A percentile compares a stretch with the other conserved stretches of the same genome.
phyloP scores from a whole-genome alignment of 2,329 filamentous ascomycete species.

The Cercospora zeina region DNA sequence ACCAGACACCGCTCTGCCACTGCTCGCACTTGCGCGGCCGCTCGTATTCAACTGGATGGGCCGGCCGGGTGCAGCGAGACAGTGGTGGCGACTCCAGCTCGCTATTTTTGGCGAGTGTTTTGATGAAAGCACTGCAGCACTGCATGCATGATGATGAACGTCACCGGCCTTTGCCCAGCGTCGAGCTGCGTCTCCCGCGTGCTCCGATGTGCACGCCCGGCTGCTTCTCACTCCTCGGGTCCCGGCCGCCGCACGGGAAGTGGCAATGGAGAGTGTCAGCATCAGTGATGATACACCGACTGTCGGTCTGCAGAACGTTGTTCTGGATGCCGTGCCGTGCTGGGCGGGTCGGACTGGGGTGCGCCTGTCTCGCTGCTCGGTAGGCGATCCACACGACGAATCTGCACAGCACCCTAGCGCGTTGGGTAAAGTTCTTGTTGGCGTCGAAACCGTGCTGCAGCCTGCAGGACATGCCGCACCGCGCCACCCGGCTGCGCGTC shows the following conservation, averaged over 20 bases:
- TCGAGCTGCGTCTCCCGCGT: conserved; percentile 14
- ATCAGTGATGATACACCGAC: conserved; percentile 7
- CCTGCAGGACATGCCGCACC: conserved; percentile 7
- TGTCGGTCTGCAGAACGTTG: neutral
- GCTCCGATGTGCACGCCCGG: conserved; percentile 1
- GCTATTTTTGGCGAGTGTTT: conserved; percentile 3
- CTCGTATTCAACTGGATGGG: conserved; percentile 22
- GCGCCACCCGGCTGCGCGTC: conserved; percentile 8
- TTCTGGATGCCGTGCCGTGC: conserved; percentile 7
- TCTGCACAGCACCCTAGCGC: conserved; percentile 11
- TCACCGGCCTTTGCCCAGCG: neutral
- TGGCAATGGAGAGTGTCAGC: neutral
- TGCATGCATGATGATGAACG: conserved; percentile 8
- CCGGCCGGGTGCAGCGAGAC: conserved; percentile 16
- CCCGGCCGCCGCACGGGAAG: neutral
- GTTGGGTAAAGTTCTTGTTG: conserved; percentile 18
- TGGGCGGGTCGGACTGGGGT: conserved; percentile 7
- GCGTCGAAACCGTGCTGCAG: conserved; percentile 24
- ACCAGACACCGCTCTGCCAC: neutral
- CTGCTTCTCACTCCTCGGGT: neutral
- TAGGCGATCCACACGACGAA: conserved; percentile 8
- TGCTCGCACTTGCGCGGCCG: neutral
- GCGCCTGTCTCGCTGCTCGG: neutral
- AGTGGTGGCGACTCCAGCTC: conserved; percentile 10
- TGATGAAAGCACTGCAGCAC: neutral